Conservation (phyloP, 169 alveolate species). For the Plasmodium vivax region DNA sequence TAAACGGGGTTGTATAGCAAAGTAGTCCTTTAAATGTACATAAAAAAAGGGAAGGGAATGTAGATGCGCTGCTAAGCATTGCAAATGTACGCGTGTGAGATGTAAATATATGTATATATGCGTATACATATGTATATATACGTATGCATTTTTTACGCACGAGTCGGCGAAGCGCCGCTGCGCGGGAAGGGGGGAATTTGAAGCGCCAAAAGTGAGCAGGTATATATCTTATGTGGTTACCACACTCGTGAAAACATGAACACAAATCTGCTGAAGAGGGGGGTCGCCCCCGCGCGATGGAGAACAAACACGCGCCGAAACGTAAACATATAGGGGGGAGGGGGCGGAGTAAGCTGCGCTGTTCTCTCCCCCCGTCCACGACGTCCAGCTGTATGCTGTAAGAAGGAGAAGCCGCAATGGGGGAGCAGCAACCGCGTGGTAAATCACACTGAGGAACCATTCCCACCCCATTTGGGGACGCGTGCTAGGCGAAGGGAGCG, state of each 20-base stretch:
- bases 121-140: neutral
- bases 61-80: neutral
- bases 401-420: neutral
- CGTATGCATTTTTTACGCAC: neutral
- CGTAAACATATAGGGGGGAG: neutral
- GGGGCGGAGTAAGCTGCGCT: neutral
- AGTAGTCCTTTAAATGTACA: neutral
- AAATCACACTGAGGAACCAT: neutral
- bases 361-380: neutral
- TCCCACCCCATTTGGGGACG: neutral
- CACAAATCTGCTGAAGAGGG: neutral
- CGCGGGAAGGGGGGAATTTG: neutral
- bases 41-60: neutral
- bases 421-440: neutral
- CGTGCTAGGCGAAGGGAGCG: neutral
- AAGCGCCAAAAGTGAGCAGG: neutral
- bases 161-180: neutral
- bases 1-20: neutral
- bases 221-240: neutral
- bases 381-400: neutral
- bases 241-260: neutral
- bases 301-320: neutral
- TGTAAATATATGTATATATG: neutral
- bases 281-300: neutral
- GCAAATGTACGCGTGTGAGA: neutral